Evolutionary conservation across 1,139 yeast genomes (phyloP), one percentile per base, ranked within the genome.

Genomic region (Meyerozyma athensensis): DNA sequence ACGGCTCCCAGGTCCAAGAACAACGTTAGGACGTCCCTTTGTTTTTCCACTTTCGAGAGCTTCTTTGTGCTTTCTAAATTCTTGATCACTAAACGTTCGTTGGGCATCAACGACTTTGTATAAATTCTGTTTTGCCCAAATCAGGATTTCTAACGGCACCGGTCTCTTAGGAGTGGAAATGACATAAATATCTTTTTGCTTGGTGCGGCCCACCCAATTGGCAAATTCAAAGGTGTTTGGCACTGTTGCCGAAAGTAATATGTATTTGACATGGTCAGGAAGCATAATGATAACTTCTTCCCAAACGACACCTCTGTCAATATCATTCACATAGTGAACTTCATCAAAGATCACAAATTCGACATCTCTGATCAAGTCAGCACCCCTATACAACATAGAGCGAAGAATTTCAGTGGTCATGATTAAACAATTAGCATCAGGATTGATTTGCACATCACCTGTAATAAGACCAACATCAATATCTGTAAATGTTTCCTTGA

Each of bases 271-370:
- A 59, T 90, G 95, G 46, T 90, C 97, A 1, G 99, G 99, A 33
- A 92, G 69, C 87, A 92, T 81, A 48, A 92, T 92, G 43, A 92
- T 92, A 7, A 94, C 96, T 59, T 92, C 99, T 63, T 92, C 99
- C 99, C 99, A 92, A 5, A 92, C 99, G 23, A 92, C 98, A 55
- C 99, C 99, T 59, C 99, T 77, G 53, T 89, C 96, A 41, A 86
- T 85, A 64, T 92, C 99, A 54, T 92, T 89, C 53, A 92, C 96
- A 56, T 92, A 92, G 62, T 92, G 99, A 3, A 92, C 97, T 60
- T 92, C 99, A 63, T 92, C 99, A 55, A 92, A 92, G 33, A 92
- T 86, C 18, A 92, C 97, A 73, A 92, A 92, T 45, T 92, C 97
- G 19, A 94, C 97, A 62, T 92, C 99, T 58, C 98, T 75, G 56